A percentile compares a stretch with the other conserved stretches of the same genome.
phyloP scores from a whole-genome alignment of 2,329 filamentous ascomycete genomes.

The Herpotrichia juniperi region DNA sequence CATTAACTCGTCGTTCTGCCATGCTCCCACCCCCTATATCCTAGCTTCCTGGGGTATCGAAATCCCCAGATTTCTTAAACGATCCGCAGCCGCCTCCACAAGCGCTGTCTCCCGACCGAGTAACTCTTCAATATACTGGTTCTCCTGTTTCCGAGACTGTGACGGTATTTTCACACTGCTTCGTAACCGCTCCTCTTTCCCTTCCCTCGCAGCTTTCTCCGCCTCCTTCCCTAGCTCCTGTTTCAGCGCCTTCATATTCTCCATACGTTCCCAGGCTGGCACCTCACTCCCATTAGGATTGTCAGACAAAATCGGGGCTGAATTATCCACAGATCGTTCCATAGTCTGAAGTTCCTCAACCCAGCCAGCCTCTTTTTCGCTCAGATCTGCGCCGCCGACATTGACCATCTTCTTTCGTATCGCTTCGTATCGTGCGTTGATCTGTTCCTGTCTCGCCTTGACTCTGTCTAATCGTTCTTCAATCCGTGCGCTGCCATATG shows the following conservation, averaged over 20 bases:
- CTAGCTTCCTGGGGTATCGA: conserved; percentile 21
- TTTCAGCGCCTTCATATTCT: conserved; percentile 62
- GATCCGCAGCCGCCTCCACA: conserved; percentile 38
- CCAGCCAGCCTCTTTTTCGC: conserved; percentile 67
- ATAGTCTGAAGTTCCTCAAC: conserved; percentile 60
- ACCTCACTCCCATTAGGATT: conserved; percentile 37
- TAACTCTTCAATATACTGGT: conserved; percentile 39
- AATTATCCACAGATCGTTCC: conserved; percentile 45
- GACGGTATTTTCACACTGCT: conserved; percentile 36
- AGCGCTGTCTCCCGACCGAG: conserved; percentile 36
- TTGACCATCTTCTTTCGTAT: conserved; percentile 57
- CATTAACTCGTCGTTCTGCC: background rate
- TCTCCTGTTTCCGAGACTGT: conserved; percentile 41
- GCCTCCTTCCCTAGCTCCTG: conserved; percentile 53
- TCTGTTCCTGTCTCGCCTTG: conserved; percentile 61
- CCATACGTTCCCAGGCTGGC: conserved; percentile 60
- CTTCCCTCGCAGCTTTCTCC: conserved; percentile 21
- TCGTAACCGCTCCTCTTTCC: conserved; percentile 14
- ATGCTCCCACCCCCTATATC: background rate
- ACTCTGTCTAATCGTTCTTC: conserved; percentile 64
- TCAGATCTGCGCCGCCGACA: conserved; percentile 62
- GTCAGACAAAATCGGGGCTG: conserved; percentile 33
- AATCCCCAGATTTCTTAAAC: conserved; percentile 35
- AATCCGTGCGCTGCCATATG: conserved; percentile 61
- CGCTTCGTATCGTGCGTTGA: conserved; percentile 65